Base-by-base conservation (phyloP, 2,329 filamentous ascomycete genomes). In the Penicillium expansum region DNA sequence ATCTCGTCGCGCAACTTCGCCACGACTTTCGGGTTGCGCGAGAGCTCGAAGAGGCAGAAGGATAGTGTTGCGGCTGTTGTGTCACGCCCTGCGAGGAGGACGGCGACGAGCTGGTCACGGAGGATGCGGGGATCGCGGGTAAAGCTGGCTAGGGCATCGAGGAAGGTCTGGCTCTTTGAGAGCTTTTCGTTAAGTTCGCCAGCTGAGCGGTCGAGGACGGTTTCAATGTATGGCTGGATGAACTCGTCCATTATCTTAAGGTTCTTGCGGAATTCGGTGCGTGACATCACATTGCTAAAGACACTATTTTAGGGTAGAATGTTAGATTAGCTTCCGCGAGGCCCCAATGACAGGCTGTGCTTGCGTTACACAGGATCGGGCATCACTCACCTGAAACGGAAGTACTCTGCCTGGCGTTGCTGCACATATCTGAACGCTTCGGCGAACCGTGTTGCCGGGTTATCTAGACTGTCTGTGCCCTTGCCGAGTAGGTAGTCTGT, bases 401-500 rank as follows among this genome's bases (percentile, higher is more conserved):
- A 81, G 61, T 89, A 79, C 62, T 89, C 76, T 66, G 83, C 84
- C 70, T 95, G 91, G 5, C 90, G 79, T 45, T 84, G 82, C 70
- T 96, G 91, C 4, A 92, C 89, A 63, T 90, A 86, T 67, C 83
- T 85, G 75, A 96, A 96, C 5, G 91, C 88, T 45, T 88, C 82
- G n/a, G 90, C 90, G 68, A 96, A 96, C 18, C 83, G 79, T 14
- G 87, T 84, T 39, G 83, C 80, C 1, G 87, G 85, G 42, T 86
- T 85, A 38, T 77, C 73, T 33, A 82, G 62, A 66, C 82, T 85
- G 35, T 82, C 85, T 24, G 92, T 88, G 62, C 89, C 88, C 55
- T 86, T 79, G 3, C 92, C 92, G 0, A 96, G 82, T 35, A 97
- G 78, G 71, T 96, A 96, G 67, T 94, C 89, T 0, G 92, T 96